Evolutionary conservation across 1,284 basidiomycete species (phyloP).

Genomic region (Caloboletus inedulis): DNA sequence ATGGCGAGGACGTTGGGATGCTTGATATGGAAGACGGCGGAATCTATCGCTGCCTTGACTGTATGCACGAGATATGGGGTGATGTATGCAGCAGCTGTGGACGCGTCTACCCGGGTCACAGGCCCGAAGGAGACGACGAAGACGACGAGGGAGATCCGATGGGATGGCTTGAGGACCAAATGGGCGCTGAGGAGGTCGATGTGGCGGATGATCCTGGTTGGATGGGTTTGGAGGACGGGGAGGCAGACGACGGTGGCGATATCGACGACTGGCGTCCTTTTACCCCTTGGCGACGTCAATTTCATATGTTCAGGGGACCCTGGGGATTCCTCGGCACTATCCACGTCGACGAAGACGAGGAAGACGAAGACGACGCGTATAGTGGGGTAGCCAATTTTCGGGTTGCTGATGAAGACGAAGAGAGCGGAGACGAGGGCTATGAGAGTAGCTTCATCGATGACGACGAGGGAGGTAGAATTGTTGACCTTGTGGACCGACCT

Average conservation of each 20-base stretch:
- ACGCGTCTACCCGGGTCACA: conserved; percentile 54
- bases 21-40: conserved; percentile 68
- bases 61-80: conserved; percentile 71
- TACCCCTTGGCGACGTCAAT: conserved; percentile 19
- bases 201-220: conserved; percentile 35
- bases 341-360: conserved; percentile 26
- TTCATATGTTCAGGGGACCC: conserved; percentile 18
- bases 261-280: conserved; percentile 21
- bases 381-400: conserved; percentile 27
- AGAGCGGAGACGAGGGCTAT: conserved; percentile 35
- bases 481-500: not conserved
- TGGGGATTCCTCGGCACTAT: conserved; percentile 19
- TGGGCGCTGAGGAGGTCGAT: conserved; percentile 31
- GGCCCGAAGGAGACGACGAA: conserved; percentile 34
- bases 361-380: conserved; percentile 23
- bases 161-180: conserved; percentile 37
- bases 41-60: conserved; percentile 69
- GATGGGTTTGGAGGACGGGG: conserved; percentile 39
- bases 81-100: conserved; percentile 59
- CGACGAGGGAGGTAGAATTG: conserved; percentile 14
- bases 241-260: conserved; percentile 29
- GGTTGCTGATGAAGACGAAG: conserved; percentile 18
- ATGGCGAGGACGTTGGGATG: conserved; percentile 50
- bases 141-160: conserved; percentile 38
- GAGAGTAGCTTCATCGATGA: conserved; percentile 56